Evolutionary conservation across 108 stramenopile genomes (phyloP).

Genomic region (Tribonema minus): DNA sequence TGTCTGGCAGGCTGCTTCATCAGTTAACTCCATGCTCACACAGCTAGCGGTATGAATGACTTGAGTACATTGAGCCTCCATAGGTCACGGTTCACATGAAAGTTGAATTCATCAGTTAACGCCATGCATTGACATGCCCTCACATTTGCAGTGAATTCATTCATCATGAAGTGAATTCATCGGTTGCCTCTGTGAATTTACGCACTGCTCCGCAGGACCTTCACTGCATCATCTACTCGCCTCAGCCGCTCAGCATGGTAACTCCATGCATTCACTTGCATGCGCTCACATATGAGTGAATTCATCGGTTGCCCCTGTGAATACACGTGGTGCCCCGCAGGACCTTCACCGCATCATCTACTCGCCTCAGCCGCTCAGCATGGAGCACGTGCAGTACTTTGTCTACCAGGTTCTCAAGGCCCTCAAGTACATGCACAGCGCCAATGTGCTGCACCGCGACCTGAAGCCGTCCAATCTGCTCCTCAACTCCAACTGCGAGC

Average conservation of each 20-base stretch:
- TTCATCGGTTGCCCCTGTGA: background rate
- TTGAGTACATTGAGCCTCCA: too few species aligned
- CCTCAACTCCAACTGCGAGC: constrained; percentile 63
- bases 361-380: constrained; percentile 48
- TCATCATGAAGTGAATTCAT: background rate
- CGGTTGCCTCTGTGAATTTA: background rate
- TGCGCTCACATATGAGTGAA: background rate
- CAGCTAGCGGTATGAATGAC: too few species aligned
- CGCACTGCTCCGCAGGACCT: constrained; percentile 31
- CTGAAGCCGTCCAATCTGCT: constrained; percentile 62
- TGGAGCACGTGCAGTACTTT: constrained; percentile 64
- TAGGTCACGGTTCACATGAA: too few species aligned
- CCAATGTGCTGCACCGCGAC: constrained; percentile 61
- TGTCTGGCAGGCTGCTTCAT: too few species aligned
- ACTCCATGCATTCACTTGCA: background rate
- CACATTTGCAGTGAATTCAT: too few species aligned
- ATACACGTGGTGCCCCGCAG: background rate
- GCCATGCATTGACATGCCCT: too few species aligned
- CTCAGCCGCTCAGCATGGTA: constrained; percentile 46
- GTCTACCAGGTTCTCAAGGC: constrained; percentile 58
- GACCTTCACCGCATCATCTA: constrained; percentile 62
- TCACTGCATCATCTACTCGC: constrained; percentile 56
- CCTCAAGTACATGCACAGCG: constrained; percentile 61
- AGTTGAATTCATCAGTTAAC: too few species aligned
- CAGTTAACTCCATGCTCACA: too few species aligned